phyloP scores from a whole-genome alignment of 441 rosid genomes.

The Bruguiera hainesii region DNA sequence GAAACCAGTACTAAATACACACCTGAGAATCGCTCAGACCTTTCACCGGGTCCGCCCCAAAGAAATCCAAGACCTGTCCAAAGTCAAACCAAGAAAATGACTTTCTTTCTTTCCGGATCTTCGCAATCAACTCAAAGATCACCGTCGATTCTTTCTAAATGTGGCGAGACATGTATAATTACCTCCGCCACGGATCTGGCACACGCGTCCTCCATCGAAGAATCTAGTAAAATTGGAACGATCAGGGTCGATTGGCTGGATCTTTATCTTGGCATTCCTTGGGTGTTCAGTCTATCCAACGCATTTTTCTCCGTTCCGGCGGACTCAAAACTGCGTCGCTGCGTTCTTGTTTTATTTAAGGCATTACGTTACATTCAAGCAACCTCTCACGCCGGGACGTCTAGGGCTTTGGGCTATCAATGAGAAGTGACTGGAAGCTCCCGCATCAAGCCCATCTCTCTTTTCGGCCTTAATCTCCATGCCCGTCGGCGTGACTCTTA shows the following conservation, averaged over 20 bases:
- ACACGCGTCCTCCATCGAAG: conserved; percentile 86
- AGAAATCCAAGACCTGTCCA: conserved; percentile 77
- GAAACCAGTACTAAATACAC: background rate
- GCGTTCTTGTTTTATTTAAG: background rate
- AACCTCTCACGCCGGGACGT: background rate
- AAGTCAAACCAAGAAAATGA: conserved; percentile 8
- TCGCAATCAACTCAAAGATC: background rate
- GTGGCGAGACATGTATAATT: conserved; percentile 22
- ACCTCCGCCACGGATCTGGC: conserved; percentile 97
- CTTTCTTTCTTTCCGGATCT: background rate
- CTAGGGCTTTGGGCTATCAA: background rate
- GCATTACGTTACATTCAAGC: background rate
- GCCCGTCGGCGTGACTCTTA: too few relatives aligned
- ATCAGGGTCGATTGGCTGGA: background rate
- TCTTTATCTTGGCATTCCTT: background rate
- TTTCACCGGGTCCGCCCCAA: conserved; percentile 66
- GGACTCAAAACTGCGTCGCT: background rate
- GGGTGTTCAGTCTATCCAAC: too few relatives aligned
- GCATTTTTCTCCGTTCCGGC: background rate
- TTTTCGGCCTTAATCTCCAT: too few relatives aligned
- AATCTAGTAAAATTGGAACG: conserved; percentile 12
- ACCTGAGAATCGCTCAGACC: conserved; percentile 96
- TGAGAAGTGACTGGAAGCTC: background rate
- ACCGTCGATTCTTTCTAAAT: background rate
- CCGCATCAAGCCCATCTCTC: background rate